Evolutionary conservation across 495 filamentous ascomycete species (phyloP).

Genomic region (Penicillium silybi): DNA sequence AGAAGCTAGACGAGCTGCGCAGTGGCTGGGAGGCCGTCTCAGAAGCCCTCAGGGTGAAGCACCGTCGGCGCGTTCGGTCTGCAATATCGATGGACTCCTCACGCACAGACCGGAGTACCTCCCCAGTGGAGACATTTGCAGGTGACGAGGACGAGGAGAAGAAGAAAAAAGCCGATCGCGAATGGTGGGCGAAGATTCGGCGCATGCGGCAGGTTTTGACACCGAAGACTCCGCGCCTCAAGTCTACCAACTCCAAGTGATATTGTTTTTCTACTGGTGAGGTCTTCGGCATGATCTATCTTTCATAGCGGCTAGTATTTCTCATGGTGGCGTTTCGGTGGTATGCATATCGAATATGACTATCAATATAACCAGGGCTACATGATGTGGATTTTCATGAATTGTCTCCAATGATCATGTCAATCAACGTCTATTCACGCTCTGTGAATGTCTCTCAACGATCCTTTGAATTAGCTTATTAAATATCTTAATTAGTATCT

Average conservation of each 20-base stretch:
- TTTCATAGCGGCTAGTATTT: not conserved
- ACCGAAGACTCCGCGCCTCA: conserved; percentile 36
- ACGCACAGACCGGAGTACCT: conserved; percentile 22
- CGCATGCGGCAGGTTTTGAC: conserved; percentile 45
- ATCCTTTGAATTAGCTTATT: too few relatives aligned
- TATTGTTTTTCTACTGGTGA: not conserved
- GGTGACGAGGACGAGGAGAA: conserved; percentile 29
- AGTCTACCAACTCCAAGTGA: conserved; percentile 15
- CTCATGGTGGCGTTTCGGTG: not conserved
- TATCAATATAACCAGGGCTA: not conserved
- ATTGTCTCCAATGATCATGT: not conserved
- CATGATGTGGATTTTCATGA: too few relatives aligned
- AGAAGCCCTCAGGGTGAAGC: conserved; percentile 38
- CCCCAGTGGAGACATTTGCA: conserved; percentile 20
- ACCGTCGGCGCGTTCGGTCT: conserved; percentile 34
- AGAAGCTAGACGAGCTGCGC: conserved; percentile 29
- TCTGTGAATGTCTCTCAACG: too few relatives aligned
- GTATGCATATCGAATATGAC: not conserved
- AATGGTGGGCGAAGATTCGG: conserved; percentile 51
- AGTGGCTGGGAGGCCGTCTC: conserved; percentile 46
- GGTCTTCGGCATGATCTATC: not conserved
- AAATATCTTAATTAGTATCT: too few relatives aligned
- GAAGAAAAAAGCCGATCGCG: conserved; percentile 42
- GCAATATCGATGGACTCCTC: conserved; percentile 20
- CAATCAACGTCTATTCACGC: too few relatives aligned